Percentiles rank a stretch among this genome's conserved stretches.
phyloP scores from a whole-genome alignment of 2,329 filamentous ascomycete species.

The Monascus ruber region DNA sequence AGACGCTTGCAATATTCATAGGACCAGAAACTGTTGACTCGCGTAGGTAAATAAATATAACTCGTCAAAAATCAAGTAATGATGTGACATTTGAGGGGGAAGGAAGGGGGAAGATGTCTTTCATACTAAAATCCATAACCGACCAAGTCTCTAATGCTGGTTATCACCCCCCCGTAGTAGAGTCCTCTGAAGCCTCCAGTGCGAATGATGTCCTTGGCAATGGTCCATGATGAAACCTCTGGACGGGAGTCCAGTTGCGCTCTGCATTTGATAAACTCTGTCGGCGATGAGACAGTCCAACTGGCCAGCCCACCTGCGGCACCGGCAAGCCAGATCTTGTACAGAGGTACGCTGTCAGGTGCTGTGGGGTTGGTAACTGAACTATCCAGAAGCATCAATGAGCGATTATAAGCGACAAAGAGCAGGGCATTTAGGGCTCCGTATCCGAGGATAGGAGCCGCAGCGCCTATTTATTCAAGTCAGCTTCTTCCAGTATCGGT shows the following conservation, averaged over 20 bases:
- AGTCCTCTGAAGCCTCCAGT: constrained; percentile 55
- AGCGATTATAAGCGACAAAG: constrained; percentile 82
- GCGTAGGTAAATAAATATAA: neutral
- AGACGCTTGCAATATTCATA: constrained; percentile 65
- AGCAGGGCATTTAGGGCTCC: constrained; percentile 83
- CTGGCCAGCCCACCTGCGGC: constrained; percentile 72
- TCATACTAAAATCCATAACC: constrained; percentile 89
- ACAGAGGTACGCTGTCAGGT: constrained; percentile 39
- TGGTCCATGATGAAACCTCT: constrained; percentile 48
- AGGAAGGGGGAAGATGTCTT: constrained; percentile 4
- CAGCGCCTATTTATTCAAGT: constrained; percentile 46
- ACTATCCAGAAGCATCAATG: constrained; percentile 49
- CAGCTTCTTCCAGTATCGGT: neutral
- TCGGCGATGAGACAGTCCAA: constrained; percentile 77
- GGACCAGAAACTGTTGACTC: constrained; percentile 58
- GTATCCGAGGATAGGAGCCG: constrained; percentile 79
- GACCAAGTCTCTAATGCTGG: constrained; percentile 69
- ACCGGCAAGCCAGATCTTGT: constrained; percentile 67
- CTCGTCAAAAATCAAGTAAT: neutral
- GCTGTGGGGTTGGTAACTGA: constrained; percentile 33
- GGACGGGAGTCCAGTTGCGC: constrained; percentile 53
- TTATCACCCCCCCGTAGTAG: constrained; percentile 72
- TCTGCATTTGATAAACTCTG: constrained; percentile 81
- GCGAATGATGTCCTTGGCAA: constrained; percentile 51
- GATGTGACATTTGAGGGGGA: constrained; percentile 3